Evolutionary conservation across 176 grass and related monocot species (phyloP).

Genomic region (Thalia dealbata): DNA sequence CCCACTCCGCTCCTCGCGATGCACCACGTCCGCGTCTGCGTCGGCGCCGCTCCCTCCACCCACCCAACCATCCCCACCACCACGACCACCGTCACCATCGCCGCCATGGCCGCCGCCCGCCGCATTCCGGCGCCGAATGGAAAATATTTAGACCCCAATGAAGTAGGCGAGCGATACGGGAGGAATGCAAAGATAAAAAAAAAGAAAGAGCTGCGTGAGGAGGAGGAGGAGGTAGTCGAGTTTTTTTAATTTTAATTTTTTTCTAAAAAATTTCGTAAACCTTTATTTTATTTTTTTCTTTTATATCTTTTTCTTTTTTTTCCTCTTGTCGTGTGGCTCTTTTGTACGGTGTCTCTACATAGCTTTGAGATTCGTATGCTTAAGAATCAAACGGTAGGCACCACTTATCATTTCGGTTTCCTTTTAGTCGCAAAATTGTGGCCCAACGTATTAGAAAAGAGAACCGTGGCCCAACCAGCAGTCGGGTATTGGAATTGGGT

Average conservation of each 20-base stretch:
- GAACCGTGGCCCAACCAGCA: no score
- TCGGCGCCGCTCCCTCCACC: neutral
- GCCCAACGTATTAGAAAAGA: no score
- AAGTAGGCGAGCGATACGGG: neutral
- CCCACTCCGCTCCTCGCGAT: constrained; percentile 39
- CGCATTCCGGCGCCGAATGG: neutral
- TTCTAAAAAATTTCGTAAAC: no score
- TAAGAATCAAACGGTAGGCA: neutral
- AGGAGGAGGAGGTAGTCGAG: no score
- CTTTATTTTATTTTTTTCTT: no score
- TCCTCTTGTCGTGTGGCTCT: neutral
- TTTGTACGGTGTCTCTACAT: neutral
- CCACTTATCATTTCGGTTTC: no score
- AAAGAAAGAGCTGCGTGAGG: neutral
- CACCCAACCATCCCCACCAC: neutral
- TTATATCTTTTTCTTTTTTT: neutral
- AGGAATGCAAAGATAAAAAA: neutral
- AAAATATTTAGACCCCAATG: neutral
- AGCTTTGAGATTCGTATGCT: neutral
- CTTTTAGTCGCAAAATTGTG: no score
- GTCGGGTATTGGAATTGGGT: no score
- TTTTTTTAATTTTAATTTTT: no score
- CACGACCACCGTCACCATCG: constrained; percentile 4
- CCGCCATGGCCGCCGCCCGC: neutral
- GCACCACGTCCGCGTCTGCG: constrained; percentile 34